Percentiles rank a stretch among this genome's conserved stretches.
Evolutionary conservation across 2,329 filamentous ascomycete genomes (phyloP).

Genomic region (Macrophomina pseudophaseolina): DNA sequence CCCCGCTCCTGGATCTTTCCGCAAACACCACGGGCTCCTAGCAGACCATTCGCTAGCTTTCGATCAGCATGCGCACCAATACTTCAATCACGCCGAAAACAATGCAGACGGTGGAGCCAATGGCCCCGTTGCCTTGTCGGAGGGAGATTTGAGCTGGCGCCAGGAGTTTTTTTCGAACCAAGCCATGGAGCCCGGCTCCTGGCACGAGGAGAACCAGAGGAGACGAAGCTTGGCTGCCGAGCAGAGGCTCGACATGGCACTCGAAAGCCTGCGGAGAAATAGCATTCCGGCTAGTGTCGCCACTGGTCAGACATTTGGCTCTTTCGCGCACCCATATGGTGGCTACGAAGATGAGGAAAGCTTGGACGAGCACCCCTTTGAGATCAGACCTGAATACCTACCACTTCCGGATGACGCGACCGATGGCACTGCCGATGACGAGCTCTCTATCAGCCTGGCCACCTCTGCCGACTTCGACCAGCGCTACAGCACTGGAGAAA

Average conservation of each 20-base stretch:
- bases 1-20: constrained; percentile 2
- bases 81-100: background rate
- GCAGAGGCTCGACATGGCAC: constrained; percentile 15
- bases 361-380: background rate
- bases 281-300: constrained; percentile 12
- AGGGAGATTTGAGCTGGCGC: constrained; percentile 16
- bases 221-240: constrained; percentile 7
- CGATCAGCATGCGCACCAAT: background rate
- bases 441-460: constrained; percentile 18
- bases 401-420: constrained; percentile 18
- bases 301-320: constrained; percentile 16
- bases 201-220: constrained; percentile 13
- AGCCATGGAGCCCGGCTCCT: background rate
- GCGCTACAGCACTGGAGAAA: background rate
- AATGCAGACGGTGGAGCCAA: background rate
- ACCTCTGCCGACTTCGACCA: constrained; percentile 8
- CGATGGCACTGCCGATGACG: constrained; percentile 20
- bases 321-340: constrained; percentile 10
- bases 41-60: background rate
- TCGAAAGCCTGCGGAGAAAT: background rate
- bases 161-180: background rate
- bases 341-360: constrained; percentile 2
- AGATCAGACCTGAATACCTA: constrained; percentile 18
- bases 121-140: constrained; percentile 3
- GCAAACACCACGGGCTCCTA: background rate